Percentiles rank a stretch among this genome's conserved stretches.
Evolutionary conservation across 495 filamentous ascomycete species (phyloP).

Genomic region (Pyrenula aspistea): DNA sequence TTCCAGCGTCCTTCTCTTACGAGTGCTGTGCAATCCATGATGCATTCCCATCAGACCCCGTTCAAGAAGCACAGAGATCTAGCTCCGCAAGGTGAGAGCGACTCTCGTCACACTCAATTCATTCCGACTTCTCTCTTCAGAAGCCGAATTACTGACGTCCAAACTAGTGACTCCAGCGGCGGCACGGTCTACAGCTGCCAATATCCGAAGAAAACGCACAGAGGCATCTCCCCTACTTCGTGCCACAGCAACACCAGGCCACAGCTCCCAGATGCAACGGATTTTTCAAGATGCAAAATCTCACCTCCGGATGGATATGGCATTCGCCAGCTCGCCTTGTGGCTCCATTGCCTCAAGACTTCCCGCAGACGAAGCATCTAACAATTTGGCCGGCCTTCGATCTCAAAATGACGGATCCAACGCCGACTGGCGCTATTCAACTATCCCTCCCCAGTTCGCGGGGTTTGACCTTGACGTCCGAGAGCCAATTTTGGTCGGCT

Average conservation of each 20-base stretch:
- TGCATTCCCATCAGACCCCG: not conserved
- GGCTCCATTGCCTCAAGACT: not conserved
- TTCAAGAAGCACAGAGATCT: not conserved
- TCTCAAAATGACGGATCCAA: not conserved
- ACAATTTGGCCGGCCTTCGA: not conserved
- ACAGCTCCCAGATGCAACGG: not conserved
- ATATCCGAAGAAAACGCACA: not conserved
- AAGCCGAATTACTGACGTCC: not conserved
- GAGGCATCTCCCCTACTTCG: not conserved
- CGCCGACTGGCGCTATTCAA: not conserved
- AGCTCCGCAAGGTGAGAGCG: not conserved
- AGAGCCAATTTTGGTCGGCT: not conserved
- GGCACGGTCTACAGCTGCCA: not conserved
- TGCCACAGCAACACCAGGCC: not conserved
- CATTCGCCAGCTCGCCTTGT: not conserved
- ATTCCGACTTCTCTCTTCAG: not conserved
- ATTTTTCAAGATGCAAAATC: slow-evolving; percentile 1
- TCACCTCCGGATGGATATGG: not conserved
- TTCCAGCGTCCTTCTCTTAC: not conserved
- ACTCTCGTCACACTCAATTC: not conserved
- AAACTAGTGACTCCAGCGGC: not conserved
- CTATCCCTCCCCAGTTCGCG: not conserved
- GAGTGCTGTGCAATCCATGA: not conserved
- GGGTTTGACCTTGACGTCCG: not conserved
- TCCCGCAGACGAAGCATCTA: not conserved